These are phyloP conservation scores for Medicago truncatula DNA, from an alignment of 306 rosid genomes.

Conservation along the genomic window MtrunA17r5.0-ANR NC_053043.1:51712501-51713000, in stretches of 20 bases:
- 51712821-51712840: not conserved
- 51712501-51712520: not conserved
- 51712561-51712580: constrained; percentile 34
- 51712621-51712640: constrained; percentile 29
- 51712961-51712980: constrained; percentile 33
- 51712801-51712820: not conserved
- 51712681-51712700: constrained; percentile 7
- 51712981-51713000: constrained; percentile 41
- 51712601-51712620: constrained; percentile 19
- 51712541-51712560: not conserved
- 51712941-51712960: constrained; percentile 51
- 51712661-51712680: constrained; percentile 5
- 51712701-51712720: not conserved
- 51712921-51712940: constrained; percentile 44
- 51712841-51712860: not conserved
- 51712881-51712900: constrained; percentile 41
- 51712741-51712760: not conserved
- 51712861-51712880: not conserved
- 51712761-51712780: not conserved
- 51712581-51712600: constrained; percentile 21
- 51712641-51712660: constrained; percentile 27
- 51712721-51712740: not conserved
- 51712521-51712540: constrained; percentile 13
- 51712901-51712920: constrained; percentile 38
- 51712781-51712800: not conserved